Conservation (phyloP, 1,284 basidiomycete species). For the Apiotrichum gamsii region DNA sequence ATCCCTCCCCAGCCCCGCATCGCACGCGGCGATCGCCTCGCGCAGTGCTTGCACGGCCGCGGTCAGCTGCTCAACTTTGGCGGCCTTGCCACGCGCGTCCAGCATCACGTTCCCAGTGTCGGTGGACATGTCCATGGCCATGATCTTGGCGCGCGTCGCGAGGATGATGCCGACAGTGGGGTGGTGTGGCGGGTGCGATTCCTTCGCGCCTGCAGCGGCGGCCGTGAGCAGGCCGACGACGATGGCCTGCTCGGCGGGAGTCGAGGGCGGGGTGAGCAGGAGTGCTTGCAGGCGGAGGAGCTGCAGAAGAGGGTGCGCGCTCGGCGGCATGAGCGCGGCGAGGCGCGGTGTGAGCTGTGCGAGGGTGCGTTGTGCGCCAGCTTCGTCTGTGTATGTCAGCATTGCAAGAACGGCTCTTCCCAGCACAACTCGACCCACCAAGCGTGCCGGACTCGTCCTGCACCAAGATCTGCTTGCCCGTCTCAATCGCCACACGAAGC, state of each 20-base stretch:
- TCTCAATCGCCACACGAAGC: slow-evolving; percentile 56
- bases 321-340: slow-evolving; percentile 60
- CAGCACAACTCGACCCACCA: slow-evolving; percentile 28
- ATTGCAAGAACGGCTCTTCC: too few species aligned
- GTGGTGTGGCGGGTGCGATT: slow-evolving; percentile 61
- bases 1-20: slow-evolving; percentile 38
- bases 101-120: background rate
- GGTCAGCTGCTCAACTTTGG: slow-evolving; percentile 44
- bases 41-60: slow-evolving; percentile 60
- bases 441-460: slow-evolving; percentile 59
- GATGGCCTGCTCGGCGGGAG: slow-evolving; percentile 16
- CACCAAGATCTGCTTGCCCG: slow-evolving; percentile 63
- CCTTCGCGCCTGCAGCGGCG: slow-evolving; percentile 55
- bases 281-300: slow-evolving; percentile 58
- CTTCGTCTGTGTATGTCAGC: slow-evolving; percentile 49
- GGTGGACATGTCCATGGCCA: slow-evolving; percentile 45
- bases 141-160: slow-evolving; percentile 72
- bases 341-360: slow-evolving; percentile 57
- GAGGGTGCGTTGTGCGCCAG: slow-evolving; percentile 54
- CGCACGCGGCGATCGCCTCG: slow-evolving; percentile 50
- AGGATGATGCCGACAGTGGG: slow-evolving; percentile 69
- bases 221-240: slow-evolving; percentile 57
- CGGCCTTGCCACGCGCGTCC: background rate
- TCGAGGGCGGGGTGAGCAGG: slow-evolving; percentile 22
- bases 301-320: slow-evolving; percentile 68